phyloP scores from a whole-genome alignment of 2,329 filamentous ascomycete species.

The Penicillium nordicum region DNA sequence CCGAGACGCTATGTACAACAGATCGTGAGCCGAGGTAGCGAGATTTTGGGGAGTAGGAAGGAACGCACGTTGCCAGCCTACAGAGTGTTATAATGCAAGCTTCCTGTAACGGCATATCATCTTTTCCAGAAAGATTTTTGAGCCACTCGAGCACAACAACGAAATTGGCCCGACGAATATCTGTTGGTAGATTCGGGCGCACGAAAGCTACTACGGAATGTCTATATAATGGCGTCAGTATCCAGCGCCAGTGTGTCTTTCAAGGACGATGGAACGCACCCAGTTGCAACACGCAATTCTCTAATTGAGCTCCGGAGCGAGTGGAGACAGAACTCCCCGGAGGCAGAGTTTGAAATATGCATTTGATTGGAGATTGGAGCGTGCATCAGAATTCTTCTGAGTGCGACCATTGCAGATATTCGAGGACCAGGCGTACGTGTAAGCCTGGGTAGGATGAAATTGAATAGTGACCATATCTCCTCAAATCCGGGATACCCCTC shows the following conservation, averaged over 20 bases:
- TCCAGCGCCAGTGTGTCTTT: not conserved
- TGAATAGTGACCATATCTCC: slow-evolving; percentile 43
- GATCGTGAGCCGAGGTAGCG: not conserved
- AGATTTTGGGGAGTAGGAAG: not conserved
- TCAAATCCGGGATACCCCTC: slow-evolving; percentile 24
- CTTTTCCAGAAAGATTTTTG: slow-evolving; percentile 67
- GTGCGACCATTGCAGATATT: slow-evolving; percentile 66
- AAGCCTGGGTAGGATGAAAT: slow-evolving; percentile 41
- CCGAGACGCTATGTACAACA: slow-evolving; percentile 55
- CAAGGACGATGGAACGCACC: slow-evolving; percentile 40
- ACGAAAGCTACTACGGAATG: slow-evolving; percentile 66
- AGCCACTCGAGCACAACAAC: slow-evolving; percentile 68
- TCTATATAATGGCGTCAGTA: slow-evolving; percentile 37
- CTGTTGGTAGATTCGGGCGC: slow-evolving; percentile 45
- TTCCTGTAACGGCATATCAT: slow-evolving; percentile 67
- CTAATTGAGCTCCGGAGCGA: slow-evolving; percentile 78
- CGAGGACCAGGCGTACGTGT: slow-evolving; percentile 57
- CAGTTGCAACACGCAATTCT: slow-evolving; percentile 79
- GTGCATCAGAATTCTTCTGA: slow-evolving; percentile 69
- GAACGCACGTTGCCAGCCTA: slow-evolving; percentile 66
- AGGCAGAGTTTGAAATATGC: slow-evolving; percentile 62
- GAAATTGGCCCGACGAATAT: slow-evolving; percentile 61
- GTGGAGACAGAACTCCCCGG: slow-evolving; percentile 78
- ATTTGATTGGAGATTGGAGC: slow-evolving; percentile 58
- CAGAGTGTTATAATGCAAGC: slow-evolving; percentile 82